These are phyloP conservation scores for Phaseolus coccineus DNA, from an alignment of 331 rosid species.

Conservation along the genomic window DNA sequence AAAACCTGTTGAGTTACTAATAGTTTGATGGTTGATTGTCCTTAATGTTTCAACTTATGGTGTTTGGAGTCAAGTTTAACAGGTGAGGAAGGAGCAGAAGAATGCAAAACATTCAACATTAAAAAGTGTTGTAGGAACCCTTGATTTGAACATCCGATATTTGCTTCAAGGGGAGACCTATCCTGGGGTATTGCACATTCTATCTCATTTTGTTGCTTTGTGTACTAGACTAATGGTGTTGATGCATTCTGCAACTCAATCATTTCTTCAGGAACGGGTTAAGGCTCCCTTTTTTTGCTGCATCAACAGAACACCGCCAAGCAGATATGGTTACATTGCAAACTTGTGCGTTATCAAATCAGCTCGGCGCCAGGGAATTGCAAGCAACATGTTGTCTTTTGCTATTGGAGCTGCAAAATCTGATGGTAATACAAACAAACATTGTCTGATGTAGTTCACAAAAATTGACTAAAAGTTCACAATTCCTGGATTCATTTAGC, in stretches of 20 bases:
- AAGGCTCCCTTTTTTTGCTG: slow-evolving; percentile 67
- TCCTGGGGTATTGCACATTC: slow-evolving; percentile 76
- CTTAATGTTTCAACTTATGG: slow-evolving; percentile 45
- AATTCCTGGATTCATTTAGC: slow-evolving; percentile 41
- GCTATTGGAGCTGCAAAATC: slow-evolving; percentile 74
- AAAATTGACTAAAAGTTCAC: slow-evolving; percentile 18
- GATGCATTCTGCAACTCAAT: slow-evolving; percentile 20
- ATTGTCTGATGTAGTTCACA: slow-evolving; percentile 14
- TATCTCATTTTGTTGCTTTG: slow-evolving; percentile 36
- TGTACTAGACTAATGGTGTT: slow-evolving; percentile 40
- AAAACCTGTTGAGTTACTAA: neutral
- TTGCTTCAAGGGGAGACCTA: slow-evolving; percentile 88
- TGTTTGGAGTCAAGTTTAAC: slow-evolving; percentile 61
- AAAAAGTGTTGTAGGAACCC: slow-evolving; percentile 91
- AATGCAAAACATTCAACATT: slow-evolving; percentile 65
- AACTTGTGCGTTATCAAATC: slow-evolving; percentile 81
- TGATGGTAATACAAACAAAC: slow-evolving; percentile 60
- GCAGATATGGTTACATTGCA: slow-evolving; percentile 77
- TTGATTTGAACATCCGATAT: slow-evolving; percentile 77
- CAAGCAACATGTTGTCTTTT: slow-evolving; percentile 80
- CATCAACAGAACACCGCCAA: slow-evolving; percentile 60
- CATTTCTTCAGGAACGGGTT: slow-evolving; percentile 69
- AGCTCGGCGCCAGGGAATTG: slow-evolving; percentile 89
- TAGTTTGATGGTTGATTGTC: slow-evolving; percentile 16
- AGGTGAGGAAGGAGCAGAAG: slow-evolving; percentile 84